These are phyloP conservation scores for Hypoxylon fuscum DNA, from an alignment of 495 filamentous ascomycete genomes.

Conservation along the genomic window DNA sequence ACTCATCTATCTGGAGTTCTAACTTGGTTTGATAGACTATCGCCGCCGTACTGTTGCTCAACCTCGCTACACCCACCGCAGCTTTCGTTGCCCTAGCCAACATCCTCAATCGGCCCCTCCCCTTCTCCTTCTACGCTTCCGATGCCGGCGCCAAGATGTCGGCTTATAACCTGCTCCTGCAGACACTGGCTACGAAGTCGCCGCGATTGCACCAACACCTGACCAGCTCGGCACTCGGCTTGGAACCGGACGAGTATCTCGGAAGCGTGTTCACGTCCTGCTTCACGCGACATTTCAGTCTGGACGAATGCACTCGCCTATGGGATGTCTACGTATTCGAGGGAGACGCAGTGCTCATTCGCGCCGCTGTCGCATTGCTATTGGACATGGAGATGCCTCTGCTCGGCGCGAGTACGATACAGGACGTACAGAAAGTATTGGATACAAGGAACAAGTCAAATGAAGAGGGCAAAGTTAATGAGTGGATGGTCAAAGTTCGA, in stretches of 20 bases:
- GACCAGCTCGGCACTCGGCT: slow-evolving; percentile 48
- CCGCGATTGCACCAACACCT: slow-evolving; percentile 76
- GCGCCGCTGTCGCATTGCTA: slow-evolving; percentile 78
- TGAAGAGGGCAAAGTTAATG: slow-evolving; percentile 65
- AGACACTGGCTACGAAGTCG: slow-evolving; percentile 76
- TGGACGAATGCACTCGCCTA: slow-evolving; percentile 80
- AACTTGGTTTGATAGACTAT: slow-evolving; percentile 65
- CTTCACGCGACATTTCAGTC: slow-evolving; percentile 62
- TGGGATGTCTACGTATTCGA: slow-evolving; percentile 98
- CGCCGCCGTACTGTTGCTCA: slow-evolving; percentile 85
- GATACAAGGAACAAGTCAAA: slow-evolving; percentile 27
- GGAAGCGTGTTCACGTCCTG: slow-evolving; percentile 60
- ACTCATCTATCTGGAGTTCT: too few species aligned
- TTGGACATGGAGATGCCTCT: slow-evolving; percentile 55
- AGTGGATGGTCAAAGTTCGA: slow-evolving; percentile 74
- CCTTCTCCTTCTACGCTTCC: slow-evolving; percentile 84
- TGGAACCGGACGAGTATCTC: slow-evolving; percentile 62
- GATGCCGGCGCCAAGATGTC: slow-evolving; percentile 77
- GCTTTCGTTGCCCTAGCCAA: slow-evolving; percentile 90
- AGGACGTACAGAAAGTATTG: slow-evolving; percentile 47
- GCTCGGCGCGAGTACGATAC: slow-evolving; percentile 44
- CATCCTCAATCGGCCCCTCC: slow-evolving; percentile 85
- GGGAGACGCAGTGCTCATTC: slow-evolving; percentile 81
- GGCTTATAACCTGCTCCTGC: slow-evolving; percentile 75
- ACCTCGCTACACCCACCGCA: slow-evolving; percentile 73